phyloP scores from a whole-genome alignment of 2,329 filamentous ascomycete genomes.

The Coleophoma cylindrospora region DNA sequence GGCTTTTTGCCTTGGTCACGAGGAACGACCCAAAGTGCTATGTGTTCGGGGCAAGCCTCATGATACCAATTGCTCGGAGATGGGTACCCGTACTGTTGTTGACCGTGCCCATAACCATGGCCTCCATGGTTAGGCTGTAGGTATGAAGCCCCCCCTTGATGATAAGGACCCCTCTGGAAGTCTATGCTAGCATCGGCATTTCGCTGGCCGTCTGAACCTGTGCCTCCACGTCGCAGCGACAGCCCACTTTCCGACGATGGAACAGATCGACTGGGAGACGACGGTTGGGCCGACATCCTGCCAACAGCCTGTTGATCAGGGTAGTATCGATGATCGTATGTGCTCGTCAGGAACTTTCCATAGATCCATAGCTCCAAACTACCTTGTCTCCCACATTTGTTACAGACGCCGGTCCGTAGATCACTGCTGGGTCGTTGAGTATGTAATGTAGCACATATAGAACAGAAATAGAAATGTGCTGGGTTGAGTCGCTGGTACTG shows the following conservation, averaged over 20 bases:
- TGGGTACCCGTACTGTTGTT: not conserved
- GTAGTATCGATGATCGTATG: slow-evolving; percentile 6
- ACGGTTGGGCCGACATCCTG: not conserved
- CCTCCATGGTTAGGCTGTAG: not conserved
- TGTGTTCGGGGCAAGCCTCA: not conserved
- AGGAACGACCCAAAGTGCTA: not conserved
- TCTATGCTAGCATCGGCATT: not conserved
- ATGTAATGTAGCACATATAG: slow-evolving; percentile 4
- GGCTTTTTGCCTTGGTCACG: not conserved
- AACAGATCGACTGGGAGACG: not conserved
- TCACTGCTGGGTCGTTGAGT: slow-evolving; percentile 1
- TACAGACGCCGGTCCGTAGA: slow-evolving; percentile 6
- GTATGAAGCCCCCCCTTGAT: not conserved
- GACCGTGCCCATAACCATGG: not conserved
- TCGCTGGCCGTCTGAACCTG: not conserved
- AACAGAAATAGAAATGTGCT: slow-evolving; percentile 15
- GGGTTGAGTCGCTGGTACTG: slow-evolving; percentile 18
- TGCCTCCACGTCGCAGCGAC: not conserved
- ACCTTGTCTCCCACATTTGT: slow-evolving; percentile 5
- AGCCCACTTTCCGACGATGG: not conserved
- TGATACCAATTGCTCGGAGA: not conserved
- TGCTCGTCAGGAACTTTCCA: slow-evolving; percentile 16
- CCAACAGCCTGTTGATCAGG: slow-evolving; percentile 10
- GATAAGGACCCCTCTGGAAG: not conserved
- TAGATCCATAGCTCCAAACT: slow-evolving; percentile 19